Evolutionary conservation across 2,329 filamentous ascomycete species (phyloP).

Genomic region (Tolypocladium endophyticum): DNA sequence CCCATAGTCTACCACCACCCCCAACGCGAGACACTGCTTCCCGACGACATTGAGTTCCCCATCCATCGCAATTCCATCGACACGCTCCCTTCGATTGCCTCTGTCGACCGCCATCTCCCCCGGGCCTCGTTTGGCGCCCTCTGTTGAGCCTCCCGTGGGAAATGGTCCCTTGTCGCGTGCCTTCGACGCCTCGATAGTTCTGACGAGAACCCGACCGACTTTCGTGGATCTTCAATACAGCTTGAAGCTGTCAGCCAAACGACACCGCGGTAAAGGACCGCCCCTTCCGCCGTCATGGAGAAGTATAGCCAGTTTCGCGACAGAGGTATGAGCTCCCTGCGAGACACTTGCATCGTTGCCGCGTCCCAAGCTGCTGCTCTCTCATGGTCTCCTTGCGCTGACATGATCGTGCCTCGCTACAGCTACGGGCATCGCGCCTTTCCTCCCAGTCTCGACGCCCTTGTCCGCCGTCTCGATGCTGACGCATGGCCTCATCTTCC

Average conservation of each 20-base stretch:
- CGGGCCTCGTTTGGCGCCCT: background rate
- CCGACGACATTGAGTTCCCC: background rate
- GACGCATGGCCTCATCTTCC: conserved; percentile 62
- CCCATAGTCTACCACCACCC: background rate
- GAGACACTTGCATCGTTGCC: background rate
- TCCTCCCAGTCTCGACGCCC: conserved; percentile 69
- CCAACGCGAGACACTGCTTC: background rate
- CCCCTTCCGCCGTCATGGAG: conserved; percentile 52
- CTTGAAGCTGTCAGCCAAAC: background rate
- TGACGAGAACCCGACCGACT: background rate
- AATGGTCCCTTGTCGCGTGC: background rate
- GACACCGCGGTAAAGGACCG: background rate
- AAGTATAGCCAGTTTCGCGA: conserved; percentile 92
- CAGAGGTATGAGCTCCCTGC: conserved; percentile 49
- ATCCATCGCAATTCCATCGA: background rate
- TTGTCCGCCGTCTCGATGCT: conserved; percentile 52
- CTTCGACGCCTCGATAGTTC: background rate
- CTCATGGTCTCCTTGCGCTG: background rate
- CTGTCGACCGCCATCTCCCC: background rate
- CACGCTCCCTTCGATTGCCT: background rate
- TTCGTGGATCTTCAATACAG: background rate
- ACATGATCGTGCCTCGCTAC: background rate
- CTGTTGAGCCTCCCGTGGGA: background rate
- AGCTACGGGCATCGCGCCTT: conserved; percentile 95
- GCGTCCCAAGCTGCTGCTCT: background rate